Percentiles rank a stretch among this genome's conserved stretches.
These are phyloP conservation scores for Cystobasidium pallidum DNA, from an alignment of 1,284 basidiomycete species.

Conservation along the genomic window DNA sequence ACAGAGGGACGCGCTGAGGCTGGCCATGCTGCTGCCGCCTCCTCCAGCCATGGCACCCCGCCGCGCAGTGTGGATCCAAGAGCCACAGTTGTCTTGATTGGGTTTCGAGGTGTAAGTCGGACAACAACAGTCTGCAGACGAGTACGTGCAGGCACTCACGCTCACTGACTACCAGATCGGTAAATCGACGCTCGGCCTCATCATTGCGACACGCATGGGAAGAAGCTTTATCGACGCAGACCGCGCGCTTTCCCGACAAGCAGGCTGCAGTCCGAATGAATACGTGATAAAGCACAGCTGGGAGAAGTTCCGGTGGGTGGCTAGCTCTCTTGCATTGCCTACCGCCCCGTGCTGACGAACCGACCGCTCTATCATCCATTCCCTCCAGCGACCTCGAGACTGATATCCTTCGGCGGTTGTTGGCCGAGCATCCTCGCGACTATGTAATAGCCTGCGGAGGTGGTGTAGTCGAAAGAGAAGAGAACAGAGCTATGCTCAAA, in stretches of 20 bases:
- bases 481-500: conserved; percentile 36
- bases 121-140: not conserved
- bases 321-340: not conserved
- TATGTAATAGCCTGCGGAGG: conserved; percentile 44
- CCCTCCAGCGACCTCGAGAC: conserved; percentile 38
- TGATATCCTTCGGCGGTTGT: conserved; percentile 25
- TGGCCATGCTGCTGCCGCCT: not conserved
- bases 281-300: conserved; percentile 45
- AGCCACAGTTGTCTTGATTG: conserved; percentile 23
- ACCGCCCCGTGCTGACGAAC: not conserved
- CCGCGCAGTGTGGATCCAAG: conserved; percentile 10
- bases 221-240: conserved; percentile 50
- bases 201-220: conserved; percentile 51
- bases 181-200: conserved; percentile 52
- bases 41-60: not conserved
- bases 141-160: no score
- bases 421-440: conserved; percentile 31
- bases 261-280: conserved; percentile 33
- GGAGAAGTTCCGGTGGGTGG: conserved; percentile 42
- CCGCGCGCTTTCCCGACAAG: conserved; percentile 41
- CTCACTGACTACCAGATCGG: conserved; percentile 44
- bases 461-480: conserved; percentile 43
- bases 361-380: not conserved
- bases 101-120: conserved; percentile 20
- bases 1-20: not conserved